A percentile compares a stretch with the other conserved stretches of the same genome.
phyloP scores from a whole-genome alignment of 2,329 filamentous ascomycete species.

The Zelopaecilomyces penicillatus region DNA sequence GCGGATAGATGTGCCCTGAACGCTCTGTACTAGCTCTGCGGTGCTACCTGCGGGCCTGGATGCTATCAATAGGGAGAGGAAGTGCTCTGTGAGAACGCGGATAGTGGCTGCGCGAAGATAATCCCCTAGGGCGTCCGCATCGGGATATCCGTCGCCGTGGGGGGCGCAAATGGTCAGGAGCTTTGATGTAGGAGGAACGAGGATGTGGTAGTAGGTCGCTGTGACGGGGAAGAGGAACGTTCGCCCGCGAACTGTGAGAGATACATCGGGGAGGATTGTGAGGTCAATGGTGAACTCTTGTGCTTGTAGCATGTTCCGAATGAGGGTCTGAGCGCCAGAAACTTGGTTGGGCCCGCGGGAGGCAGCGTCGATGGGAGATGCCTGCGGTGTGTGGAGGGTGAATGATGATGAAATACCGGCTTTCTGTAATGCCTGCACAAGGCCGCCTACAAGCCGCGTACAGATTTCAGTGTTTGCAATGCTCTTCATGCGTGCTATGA shows the following conservation, averaged over 20 bases:
- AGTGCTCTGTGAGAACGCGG: conserved; percentile 30
- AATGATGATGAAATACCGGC: conserved; percentile 39
- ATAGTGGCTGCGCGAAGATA: conserved; percentile 37
- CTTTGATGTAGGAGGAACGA: conserved; percentile 27
- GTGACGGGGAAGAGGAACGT: conserved; percentile 36
- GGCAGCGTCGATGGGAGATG: conserved; percentile 18
- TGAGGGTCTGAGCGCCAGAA: conserved; percentile 35
- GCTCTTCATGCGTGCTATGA: conserved; percentile 42
- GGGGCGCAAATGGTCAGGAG: conserved; percentile 35
- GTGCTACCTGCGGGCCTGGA: not conserved
- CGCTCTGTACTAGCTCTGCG: conserved; percentile 21
- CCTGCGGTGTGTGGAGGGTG: conserved; percentile 31
- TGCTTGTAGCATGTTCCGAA: conserved; percentile 33
- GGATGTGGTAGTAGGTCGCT: conserved; percentile 36
- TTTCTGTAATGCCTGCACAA: conserved; percentile 35
- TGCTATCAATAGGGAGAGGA: conserved; percentile 18
- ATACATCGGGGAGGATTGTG: conserved; percentile 34
- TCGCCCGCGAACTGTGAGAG: conserved; percentile 35
- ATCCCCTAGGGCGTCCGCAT: conserved; percentile 33
- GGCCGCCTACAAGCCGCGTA: conserved; percentile 32
- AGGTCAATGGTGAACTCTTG: conserved; percentile 36
- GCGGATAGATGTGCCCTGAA: conserved; percentile 25
- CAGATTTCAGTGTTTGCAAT: conserved; percentile 31
- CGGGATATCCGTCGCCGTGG: conserved; percentile 35
- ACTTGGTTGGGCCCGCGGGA: conserved; percentile 27